Conservation (phyloP, 192 early-diverging fungal species). For the Coemansia sp. region DNA sequence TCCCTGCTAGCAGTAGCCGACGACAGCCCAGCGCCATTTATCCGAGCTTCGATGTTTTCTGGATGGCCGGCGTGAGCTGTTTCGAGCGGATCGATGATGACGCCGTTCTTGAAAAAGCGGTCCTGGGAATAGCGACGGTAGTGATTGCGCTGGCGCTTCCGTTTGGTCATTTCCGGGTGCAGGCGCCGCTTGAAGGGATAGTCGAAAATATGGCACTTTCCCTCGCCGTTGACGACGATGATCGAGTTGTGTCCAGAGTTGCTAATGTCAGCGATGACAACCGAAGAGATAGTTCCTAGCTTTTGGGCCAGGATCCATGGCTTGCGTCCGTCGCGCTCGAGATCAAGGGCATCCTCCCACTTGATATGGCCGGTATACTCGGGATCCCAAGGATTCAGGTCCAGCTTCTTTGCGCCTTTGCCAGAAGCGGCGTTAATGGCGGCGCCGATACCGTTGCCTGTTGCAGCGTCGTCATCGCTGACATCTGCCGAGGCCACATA, state of each 20-base stretch:
- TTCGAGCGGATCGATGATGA: conserved; percentile 13
- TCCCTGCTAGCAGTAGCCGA: not conserved
- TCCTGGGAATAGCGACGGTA: conserved; percentile 47
- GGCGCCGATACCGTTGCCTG: not conserved
- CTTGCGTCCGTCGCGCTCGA: conserved; percentile 54
- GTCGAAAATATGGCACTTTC: conserved; percentile 51
- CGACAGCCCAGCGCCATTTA: not conserved
- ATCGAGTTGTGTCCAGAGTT: conserved; percentile 51
- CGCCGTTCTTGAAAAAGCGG: conserved; percentile 44
- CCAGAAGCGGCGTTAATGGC: not conserved
- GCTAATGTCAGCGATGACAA: conserved; percentile 44
- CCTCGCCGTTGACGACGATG: conserved; percentile 49
- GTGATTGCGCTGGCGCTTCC: conserved; percentile 48
- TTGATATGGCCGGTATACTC: conserved; percentile 33
- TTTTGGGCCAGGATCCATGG: conserved; percentile 52
- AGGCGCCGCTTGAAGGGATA: conserved; percentile 48
- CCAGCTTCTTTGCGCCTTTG: not conserved
- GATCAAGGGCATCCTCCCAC: conserved; percentile 51
- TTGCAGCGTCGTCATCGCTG: conserved; percentile 30
- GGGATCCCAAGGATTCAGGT: not conserved
- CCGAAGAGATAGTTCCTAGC: conserved; percentile 51
- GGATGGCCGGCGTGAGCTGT: not conserved
- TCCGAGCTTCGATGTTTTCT: not conserved
- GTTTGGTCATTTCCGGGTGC: conserved; percentile 36
- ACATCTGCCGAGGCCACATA: conserved; percentile 17